phyloP scores from a whole-genome alignment of 2,329 filamentous ascomycete genomes.

The Akanthomyces lecanii region DNA sequence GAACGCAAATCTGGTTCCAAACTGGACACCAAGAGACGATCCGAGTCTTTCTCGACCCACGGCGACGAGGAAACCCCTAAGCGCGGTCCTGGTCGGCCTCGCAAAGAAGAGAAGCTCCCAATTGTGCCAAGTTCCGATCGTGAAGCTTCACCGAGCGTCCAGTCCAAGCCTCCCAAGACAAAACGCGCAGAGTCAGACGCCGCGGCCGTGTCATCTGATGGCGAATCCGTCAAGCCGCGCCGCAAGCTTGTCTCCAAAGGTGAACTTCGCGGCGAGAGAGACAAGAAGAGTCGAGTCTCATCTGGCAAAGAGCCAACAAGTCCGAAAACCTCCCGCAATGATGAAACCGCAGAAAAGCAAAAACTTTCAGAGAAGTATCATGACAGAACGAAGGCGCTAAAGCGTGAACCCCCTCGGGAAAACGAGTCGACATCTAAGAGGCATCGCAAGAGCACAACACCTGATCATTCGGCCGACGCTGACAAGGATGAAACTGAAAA shows the following conservation, averaged over 20 bases:
- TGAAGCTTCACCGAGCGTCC: slow-evolving; percentile 46
- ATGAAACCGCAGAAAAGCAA: slow-evolving; percentile 47
- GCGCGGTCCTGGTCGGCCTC: slow-evolving; percentile 49
- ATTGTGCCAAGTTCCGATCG: slow-evolving; percentile 49
- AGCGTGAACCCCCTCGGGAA: slow-evolving; percentile 58
- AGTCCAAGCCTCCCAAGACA: slow-evolving; percentile 46
- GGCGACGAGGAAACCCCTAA: slow-evolving; percentile 48
- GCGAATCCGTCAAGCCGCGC: slow-evolving; percentile 54
- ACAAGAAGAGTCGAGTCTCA: slow-evolving; percentile 51
- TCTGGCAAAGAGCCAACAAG: slow-evolving; percentile 51
- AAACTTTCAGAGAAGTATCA: slow-evolving; percentile 52
- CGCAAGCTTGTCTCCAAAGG: slow-evolving; percentile 61
- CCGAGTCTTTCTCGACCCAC: slow-evolving; percentile 39
- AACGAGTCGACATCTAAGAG: slow-evolving; percentile 54
- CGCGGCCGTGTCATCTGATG: slow-evolving; percentile 50
- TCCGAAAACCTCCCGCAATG: slow-evolving; percentile 45
- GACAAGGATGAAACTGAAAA: slow-evolving; percentile 51
- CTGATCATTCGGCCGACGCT: slow-evolving; percentile 46
- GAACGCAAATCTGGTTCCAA: slow-evolving; percentile 41
- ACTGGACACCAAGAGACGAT: slow-evolving; percentile 44
- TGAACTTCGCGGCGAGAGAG: slow-evolving; percentile 56
- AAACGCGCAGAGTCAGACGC: slow-evolving; percentile 53
- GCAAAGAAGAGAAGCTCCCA: slow-evolving; percentile 40
- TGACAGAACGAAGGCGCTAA: slow-evolving; percentile 57
- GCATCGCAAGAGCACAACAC: slow-evolving; percentile 55